These are phyloP conservation scores for Papiliotrema fonsecae DNA, from an alignment of 1,284 basidiomycete species.

Conservation along the genomic window DNA sequence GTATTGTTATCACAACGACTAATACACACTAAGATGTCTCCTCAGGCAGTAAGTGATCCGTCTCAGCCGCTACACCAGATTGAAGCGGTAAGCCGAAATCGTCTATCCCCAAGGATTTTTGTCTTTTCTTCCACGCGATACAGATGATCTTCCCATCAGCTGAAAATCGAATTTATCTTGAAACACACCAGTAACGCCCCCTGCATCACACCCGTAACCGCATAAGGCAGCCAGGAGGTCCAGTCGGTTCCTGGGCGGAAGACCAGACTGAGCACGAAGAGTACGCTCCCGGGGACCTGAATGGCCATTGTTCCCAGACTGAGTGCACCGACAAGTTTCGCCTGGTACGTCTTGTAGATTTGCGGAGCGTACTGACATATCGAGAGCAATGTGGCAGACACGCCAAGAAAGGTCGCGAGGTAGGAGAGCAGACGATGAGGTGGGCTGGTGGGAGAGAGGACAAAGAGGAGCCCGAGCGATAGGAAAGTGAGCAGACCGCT, in stretches of 20 bases:
- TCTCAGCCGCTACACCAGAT: too few species aligned
- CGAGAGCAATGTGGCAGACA: slow-evolving; percentile 73
- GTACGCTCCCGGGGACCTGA: slow-evolving; percentile 82
- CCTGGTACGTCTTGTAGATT: slow-evolving; percentile 69
- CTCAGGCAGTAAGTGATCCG: too few species aligned
- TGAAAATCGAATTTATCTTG: slow-evolving; percentile 3
- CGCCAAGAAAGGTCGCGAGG: slow-evolving; percentile 83
- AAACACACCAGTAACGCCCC: slow-evolving; percentile 61
- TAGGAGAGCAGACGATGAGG: slow-evolving; percentile 51
- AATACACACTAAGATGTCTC: too few species aligned
- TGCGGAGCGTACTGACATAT: slow-evolving; percentile 85
- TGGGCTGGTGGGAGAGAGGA: slow-evolving; percentile 45
- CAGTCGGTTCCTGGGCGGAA: slow-evolving; percentile 75
- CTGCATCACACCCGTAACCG: slow-evolving; percentile 83
- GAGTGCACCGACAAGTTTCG: slow-evolving; percentile 81
- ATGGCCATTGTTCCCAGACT: slow-evolving; percentile 90
- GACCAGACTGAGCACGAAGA: slow-evolving; percentile 83
- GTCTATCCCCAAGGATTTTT: slow-evolving; percentile 72
- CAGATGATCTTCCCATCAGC: slow-evolving; percentile 57
- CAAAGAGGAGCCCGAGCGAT: slow-evolving; percentile 44
- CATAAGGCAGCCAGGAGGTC: slow-evolving; percentile 83
- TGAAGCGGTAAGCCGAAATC: slow-evolving; percentile 88
- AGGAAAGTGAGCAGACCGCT: slow-evolving; percentile 32
- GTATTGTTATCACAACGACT: too few species aligned
- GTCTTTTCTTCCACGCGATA: slow-evolving; percentile 70